phyloP scores from a whole-genome alignment of 2,329 filamentous ascomycete genomes.

The Fusarium transvaalense region DNA sequence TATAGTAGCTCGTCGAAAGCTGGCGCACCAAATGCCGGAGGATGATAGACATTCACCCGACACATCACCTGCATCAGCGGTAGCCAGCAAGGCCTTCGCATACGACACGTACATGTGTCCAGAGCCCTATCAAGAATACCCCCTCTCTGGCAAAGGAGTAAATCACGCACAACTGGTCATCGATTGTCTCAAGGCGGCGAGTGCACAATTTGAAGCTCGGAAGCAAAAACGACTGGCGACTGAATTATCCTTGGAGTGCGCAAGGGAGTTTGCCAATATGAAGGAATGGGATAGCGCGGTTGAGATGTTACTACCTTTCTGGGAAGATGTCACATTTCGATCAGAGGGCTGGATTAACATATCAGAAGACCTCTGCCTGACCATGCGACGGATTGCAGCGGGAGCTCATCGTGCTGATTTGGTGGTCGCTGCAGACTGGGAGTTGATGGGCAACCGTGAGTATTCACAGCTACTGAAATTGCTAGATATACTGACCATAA shows the following conservation, averaged over 20 bases:
- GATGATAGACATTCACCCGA: constrained; percentile 67
- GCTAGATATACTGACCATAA: constrained; percentile 14
- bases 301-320: constrained; percentile 67
- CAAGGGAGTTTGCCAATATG: constrained; percentile 65
- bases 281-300: constrained; percentile 67
- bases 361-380: constrained; percentile 71
- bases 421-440: constrained; percentile 74
- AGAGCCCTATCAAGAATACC: constrained; percentile 71
- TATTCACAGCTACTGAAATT: constrained; percentile 13
- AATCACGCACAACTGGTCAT: constrained; percentile 69
- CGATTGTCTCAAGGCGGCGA: constrained; percentile 64
- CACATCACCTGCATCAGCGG: constrained; percentile 59
- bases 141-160: constrained; percentile 63
- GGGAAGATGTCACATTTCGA: constrained; percentile 68
- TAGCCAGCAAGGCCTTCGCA: constrained; percentile 64
- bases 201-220: constrained; percentile 65
- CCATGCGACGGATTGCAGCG: constrained; percentile 68
- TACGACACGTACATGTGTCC: constrained; percentile 78
- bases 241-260: constrained; percentile 69
- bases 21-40: constrained; percentile 70
- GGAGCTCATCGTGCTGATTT: constrained; percentile 66
- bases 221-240: constrained; percentile 66
- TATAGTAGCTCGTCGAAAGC: constrained; percentile 62
- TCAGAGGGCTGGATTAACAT: constrained; percentile 71
- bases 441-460: constrained; percentile 70